Evolutionary conservation across 1,284 basidiomycete genomes (phyloP), one percentile per base, ranked within the genome.

Genomic region (Ganoderma lucidum): DNA sequence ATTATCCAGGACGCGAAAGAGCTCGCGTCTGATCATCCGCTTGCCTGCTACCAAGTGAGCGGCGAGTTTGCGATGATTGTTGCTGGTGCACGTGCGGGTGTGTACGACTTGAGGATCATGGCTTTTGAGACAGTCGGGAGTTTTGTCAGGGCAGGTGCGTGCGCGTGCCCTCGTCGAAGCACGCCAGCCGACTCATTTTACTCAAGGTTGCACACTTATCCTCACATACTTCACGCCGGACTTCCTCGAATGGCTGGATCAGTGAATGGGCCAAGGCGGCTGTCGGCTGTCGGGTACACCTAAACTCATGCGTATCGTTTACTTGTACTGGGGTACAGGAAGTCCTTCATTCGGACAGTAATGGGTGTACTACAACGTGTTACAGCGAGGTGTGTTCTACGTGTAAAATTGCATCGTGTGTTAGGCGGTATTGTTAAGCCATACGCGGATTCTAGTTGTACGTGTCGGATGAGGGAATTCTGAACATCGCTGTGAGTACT

Each of bases 21-120:
- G 73, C 85, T 98, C 55, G 93, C 94, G 1, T 90, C 90, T 0
- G 91, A 98, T 79, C 91, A 96, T 76, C 97, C 96, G 1, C 85
- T 97, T 35, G 98, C 98, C 0, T 96, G 94, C 77, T 99, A 99
- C 82, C 96, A 97, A 82, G 96, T 98, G 63, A 96, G 94, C 67
- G 98, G 98, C 12, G 98, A 99, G 81, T 99, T 94, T 76, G 96
- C 97, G 4, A 99, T 98, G 96, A 86, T 99, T 37, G 91, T 94
- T 68, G 97, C 98, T 0, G 97, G 96, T 39, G 97, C 98, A 6
- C 86, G 87, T 17, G 96, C 96, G 4, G 97, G 97, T 12, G 93
- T 99, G 17, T 99, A 98, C 79, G 94, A 96, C 70, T 83, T 99
- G 69, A 91, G 89, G 72, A 88, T 90, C 37, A 96, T 98, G 95